These are phyloP conservation scores for Colletotrichum sp. DNA, from an alignment of 2,329 filamentous ascomycete genomes.

Conservation along the genomic window DNA sequence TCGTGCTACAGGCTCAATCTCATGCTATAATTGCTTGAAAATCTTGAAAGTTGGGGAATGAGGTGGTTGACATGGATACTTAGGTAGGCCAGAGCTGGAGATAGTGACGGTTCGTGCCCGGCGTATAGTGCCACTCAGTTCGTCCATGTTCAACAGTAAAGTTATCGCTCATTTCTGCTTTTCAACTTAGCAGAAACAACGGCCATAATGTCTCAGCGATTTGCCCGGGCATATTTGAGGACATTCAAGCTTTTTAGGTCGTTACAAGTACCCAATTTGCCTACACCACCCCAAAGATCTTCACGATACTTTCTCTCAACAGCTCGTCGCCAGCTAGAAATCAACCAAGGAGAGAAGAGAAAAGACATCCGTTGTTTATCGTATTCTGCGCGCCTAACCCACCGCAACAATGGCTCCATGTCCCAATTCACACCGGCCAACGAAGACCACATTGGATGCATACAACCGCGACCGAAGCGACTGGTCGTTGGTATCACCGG, in stretches of 20 bases:
- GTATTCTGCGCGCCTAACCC: background rate
- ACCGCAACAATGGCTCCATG: background rate
- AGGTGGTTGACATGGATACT: background rate
- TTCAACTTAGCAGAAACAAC: background rate
- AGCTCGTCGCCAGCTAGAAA: background rate
- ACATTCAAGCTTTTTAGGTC: background rate
- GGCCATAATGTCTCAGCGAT: background rate
- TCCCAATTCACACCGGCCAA: background rate
- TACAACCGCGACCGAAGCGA: background rate
- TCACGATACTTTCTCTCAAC: background rate
- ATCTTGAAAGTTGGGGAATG: background rate
- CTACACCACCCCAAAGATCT: background rate
- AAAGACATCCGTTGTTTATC: background rate
- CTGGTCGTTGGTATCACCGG: constrained; percentile 52
- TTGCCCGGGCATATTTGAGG: background rate
- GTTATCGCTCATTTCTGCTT: background rate
- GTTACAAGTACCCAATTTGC: background rate
- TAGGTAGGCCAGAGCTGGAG: background rate
- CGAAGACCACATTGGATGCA: background rate
- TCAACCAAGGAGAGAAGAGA: background rate
- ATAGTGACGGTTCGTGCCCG: background rate
- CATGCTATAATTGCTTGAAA: background rate
- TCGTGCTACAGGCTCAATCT: background rate
- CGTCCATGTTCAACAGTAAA: background rate
- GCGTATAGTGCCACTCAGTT: background rate